Base-by-base conservation (phyloP, 371 early-diverging fungal species). In the Parasitella parasitica region DNA sequence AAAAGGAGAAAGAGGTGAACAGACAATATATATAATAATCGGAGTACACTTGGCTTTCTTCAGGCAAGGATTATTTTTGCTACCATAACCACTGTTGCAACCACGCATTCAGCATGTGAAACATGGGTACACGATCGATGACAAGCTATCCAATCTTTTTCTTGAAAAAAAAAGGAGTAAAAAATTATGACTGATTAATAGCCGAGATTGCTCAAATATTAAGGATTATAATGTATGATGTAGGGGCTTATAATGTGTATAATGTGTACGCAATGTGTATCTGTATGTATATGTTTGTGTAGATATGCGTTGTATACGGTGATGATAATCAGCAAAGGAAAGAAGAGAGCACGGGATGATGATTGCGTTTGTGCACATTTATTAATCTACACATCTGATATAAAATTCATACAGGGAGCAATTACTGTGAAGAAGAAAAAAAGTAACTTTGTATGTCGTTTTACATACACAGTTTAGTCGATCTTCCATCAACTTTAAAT, bases 91-190 rank as follows among this genome's bases (percentile, higher is more conserved):
- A 27, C 16, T 18, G 22, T 39, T 22, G 37, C 39, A 41, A 63
- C 51, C 64, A 63, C 58, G 64, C 64, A 52, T 43, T 36, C 30
- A 57, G 18, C 64, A 63, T 63, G 64, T 63, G 64, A 57, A 63
- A 36, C 56, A 57, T 43, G 43, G 39, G 28, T 15, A 43, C 43
- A 53, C 57, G 57, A 63, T 63, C 64, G 64, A 63, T 34, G 63
- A 34, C 63, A 63, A 36, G 41, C 36, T 26, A 15, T 12, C 20
- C 2, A 16, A n/a, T 20, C 18, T 20, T 9, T 9, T 43, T 43
- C 11, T 4, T 18, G 8, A 20, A 12, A 20, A 43, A 43, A 18
- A 52, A 52, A 52, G 32, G 32, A 30, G 52, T 28, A 35, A 51
- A 16, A 11, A 32, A 28, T 18, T 32, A 43, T 20, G 6, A 41